Evolutionary conservation across 768 basidiomycete genomes (phyloP).

Genomic region (Leccinum disarticulatum): DNA sequence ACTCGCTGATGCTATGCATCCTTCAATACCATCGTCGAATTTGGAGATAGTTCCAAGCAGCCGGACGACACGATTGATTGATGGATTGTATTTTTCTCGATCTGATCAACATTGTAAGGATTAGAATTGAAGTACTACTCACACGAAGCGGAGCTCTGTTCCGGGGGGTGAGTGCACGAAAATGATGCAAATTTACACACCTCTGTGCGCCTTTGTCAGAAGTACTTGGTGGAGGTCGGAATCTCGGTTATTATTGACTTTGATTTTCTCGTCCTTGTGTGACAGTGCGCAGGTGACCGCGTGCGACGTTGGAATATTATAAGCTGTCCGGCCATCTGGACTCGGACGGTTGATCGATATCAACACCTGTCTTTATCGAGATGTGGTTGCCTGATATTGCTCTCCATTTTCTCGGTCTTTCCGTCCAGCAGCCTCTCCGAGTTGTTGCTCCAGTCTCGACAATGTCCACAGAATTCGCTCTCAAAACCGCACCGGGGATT

Average conservation of each 20-base stretch:
- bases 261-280: background rate
- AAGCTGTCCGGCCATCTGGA: background rate
- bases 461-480: slow-evolving; percentile 46
- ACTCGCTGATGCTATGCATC: slow-evolving; percentile 82
- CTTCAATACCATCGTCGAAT: slow-evolving; percentile 66
- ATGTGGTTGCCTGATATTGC: background rate
- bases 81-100: slow-evolving; percentile 45
- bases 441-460: slow-evolving; percentile 20
- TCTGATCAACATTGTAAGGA: background rate
- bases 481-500: slow-evolving; percentile 57
- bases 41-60: too few species aligned
- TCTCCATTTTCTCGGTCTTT: slow-evolving; percentile 47
- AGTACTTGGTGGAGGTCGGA: too few species aligned
- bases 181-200: too few species aligned
- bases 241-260: background rate
- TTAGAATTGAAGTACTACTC: too few species aligned
- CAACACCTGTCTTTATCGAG: background rate
- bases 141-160: too few species aligned
- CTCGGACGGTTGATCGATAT: background rate
- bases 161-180: too few species aligned
- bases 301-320: background rate
- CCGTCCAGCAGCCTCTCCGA: slow-evolving; percentile 50
- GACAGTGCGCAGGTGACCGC: background rate
- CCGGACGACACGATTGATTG: slow-evolving; percentile 65
- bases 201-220: too few species aligned